A percentile compares a stretch with the other conserved stretches of the same genome.
Evolutionary conservation across 1,139 yeast genomes (phyloP).

Genomic region (Geotrichum citri-aurantii): DNA sequence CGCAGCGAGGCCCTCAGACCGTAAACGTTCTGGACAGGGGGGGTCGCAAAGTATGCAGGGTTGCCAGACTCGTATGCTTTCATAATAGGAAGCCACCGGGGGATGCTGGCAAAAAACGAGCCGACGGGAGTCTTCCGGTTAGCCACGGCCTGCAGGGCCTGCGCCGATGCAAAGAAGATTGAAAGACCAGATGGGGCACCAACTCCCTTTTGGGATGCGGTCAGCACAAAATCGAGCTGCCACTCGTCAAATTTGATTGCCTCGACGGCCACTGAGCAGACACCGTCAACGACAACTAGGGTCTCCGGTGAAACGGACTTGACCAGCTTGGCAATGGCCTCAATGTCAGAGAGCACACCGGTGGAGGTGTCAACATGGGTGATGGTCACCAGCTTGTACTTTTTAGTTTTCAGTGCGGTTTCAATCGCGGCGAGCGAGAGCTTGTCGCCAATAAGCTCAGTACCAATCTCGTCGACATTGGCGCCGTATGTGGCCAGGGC

Average conservation of each 20-base stretch:
- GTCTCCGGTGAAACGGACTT: slow-evolving; percentile 70
- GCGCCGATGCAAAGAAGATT: slow-evolving; percentile 64
- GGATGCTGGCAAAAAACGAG: slow-evolving; percentile 67
- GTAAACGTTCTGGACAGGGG: slow-evolving; percentile 80
- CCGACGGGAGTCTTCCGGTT: slow-evolving; percentile 48
- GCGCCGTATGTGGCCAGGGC: slow-evolving; percentile 70
- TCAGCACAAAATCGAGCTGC: slow-evolving; percentile 82
- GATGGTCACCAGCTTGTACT: slow-evolving; percentile 68
- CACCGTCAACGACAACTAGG: slow-evolving; percentile 83
- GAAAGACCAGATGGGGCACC: slow-evolving; percentile 94
- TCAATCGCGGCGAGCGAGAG: slow-evolving; percentile 58
- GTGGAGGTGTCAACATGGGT: slow-evolving; percentile 97
- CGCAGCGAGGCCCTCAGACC: slow-evolving; percentile 74
- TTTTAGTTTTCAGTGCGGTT: slow-evolving; percentile 45
- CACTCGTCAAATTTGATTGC: slow-evolving; percentile 78
- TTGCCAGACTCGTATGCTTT: slow-evolving; percentile 75
- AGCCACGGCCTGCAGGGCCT: slow-evolving; percentile 64
- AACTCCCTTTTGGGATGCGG: slow-evolving; percentile 93
- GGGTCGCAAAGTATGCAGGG: slow-evolving; percentile 90
- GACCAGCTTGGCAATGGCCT: slow-evolving; percentile 55
- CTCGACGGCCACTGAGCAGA: slow-evolving; percentile 90
- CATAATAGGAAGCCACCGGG: slow-evolving; percentile 88
- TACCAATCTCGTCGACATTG: slow-evolving; percentile 51
- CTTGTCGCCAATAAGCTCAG: slow-evolving; percentile 68
- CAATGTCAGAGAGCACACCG: slow-evolving; percentile 75